Percentiles rank a stretch among this genome's conserved stretches.
Evolutionary conservation across 2,329 filamentous ascomycete genomes (phyloP).

Genomic region (Elsinoe necatrix): DNA sequence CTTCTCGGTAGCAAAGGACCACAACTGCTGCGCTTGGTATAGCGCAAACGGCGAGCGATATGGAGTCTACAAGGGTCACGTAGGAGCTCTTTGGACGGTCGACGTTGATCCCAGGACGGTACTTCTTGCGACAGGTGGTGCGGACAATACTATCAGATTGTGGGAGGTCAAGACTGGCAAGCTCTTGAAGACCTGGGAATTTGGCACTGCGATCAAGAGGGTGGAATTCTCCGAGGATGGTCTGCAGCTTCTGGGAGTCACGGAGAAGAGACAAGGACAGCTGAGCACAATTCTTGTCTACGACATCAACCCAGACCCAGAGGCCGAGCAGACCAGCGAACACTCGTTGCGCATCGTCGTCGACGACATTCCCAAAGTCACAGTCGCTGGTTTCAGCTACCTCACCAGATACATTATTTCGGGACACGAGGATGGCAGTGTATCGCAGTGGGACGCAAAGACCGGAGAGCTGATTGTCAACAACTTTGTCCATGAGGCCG

Average conservation of each 20-base stretch:
- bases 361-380: conserved; percentile 85
- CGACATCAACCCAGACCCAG: conserved; percentile 74
- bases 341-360: conserved; percentile 80
- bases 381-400: conserved; percentile 94
- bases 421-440: conserved; percentile 89
- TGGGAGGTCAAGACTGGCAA: conserved; percentile 94
- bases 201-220: conserved; percentile 92
- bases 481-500: conserved; percentile 75
- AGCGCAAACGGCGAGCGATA: conserved; percentile 96
- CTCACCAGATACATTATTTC: conserved; percentile 93
- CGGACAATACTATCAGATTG: conserved; percentile 95
- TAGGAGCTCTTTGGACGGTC: conserved; percentile 97
- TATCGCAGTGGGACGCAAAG: conserved; percentile 88
- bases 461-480: conserved; percentile 75
- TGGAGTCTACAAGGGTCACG: conserved; percentile 92
- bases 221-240: conserved; percentile 97
- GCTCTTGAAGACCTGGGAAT: conserved; percentile 95
- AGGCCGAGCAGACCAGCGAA: conserved; percentile 78
- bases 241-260: conserved; percentile 80
- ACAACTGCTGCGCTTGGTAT: conserved; percentile 94
- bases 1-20: conserved; percentile 93
- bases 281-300: conserved; percentile 89
- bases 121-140: conserved; percentile 87
- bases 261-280: conserved; percentile 97
- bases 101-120: conserved; percentile 89